Evolutionary conservation across 805 yeast genomes (phyloP), one percentile per base, ranked within the genome.

Genomic region (Hyphopichia homilentoma): DNA sequence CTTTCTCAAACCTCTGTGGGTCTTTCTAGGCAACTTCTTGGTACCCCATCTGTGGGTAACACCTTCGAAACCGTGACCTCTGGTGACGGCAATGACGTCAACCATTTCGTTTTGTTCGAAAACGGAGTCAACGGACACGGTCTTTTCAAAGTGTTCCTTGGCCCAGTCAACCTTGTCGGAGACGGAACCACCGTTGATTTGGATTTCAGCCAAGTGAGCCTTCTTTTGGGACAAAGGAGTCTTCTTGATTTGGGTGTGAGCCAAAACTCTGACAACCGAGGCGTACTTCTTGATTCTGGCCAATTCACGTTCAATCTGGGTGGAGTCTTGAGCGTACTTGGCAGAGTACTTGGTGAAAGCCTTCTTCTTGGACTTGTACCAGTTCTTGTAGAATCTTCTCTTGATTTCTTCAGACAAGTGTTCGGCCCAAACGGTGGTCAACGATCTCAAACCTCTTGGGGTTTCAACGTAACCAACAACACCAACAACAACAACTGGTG

Each of bases 11-110:
- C 99, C 99, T 85, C 97, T 89, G 77, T 93, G 99, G 72, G 99
- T 93, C 95, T 93, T 93, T 81, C 99, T 88, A 77, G 99, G 98
- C 59, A 93, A 80, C 82, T 84, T 89, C 89, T 89, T 94, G 84
- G 98, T 93, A 71, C 99, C 99, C 97, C 97, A 93, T 86, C 99
- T 87, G 88, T 89, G 96, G 79, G 99, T 93, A 65, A 90, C 97
- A 89, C 99, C 99, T 78, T 93, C 98, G 87, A 85, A 89, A 82
- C 99, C 99, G 81, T 93, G 96, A 93, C 99, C 99, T 82, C 85
- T 90, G 84, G 98, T 93, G 66, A 93, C 95, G 66, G 97, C 99
- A 65, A 93, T 84, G 62, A 86, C 97, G 63, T 93, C 99, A 59
- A 93, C 81, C 83, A 85, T 81, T 81, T 93, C 98, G 77, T 88